Evolutionary conservation across 345 rosid species (phyloP).

Genomic region (Gossypium sturtianum): DNA sequence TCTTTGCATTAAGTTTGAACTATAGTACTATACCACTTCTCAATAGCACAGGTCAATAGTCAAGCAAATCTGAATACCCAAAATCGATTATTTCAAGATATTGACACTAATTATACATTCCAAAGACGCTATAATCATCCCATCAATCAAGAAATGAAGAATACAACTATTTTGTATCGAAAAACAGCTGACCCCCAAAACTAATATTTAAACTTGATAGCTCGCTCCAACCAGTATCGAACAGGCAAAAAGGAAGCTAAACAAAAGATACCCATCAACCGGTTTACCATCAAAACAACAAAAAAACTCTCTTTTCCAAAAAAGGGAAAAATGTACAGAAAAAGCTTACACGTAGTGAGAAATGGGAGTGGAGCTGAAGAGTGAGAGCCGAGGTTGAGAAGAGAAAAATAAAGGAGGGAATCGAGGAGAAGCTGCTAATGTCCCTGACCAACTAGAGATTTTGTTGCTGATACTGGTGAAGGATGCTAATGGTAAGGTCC

Average conservation of each 20-base stretch:
- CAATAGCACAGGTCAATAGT: neutral
- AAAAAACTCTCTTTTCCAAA: neutral
- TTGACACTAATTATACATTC: neutral
- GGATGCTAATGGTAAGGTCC: neutral
- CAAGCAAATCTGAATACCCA: neutral
- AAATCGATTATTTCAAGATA: neutral
- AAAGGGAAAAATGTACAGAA: neutral
- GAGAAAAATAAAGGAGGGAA: neutral
- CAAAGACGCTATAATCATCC: neutral
- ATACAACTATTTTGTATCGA: neutral
- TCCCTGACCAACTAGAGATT: conserved; percentile 16
- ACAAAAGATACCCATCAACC: conserved; percentile 13
- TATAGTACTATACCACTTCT: neutral
- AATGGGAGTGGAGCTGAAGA: neutral
- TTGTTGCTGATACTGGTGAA: neutral
- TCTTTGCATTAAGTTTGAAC: neutral
- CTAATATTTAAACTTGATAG: neutral
- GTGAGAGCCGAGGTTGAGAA: neutral
- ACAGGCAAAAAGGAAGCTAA: conserved; percentile 7
- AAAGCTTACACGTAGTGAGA: conserved; percentile 29
- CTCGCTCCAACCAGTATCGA: neutral
- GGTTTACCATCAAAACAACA: neutral
- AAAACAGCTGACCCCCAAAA: neutral
- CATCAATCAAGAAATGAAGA: neutral
- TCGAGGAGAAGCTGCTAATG: conserved; percentile 14